Base-by-base conservation (phyloP, 805 yeast genomes). In the Wickerhamiella musiphila region DNA sequence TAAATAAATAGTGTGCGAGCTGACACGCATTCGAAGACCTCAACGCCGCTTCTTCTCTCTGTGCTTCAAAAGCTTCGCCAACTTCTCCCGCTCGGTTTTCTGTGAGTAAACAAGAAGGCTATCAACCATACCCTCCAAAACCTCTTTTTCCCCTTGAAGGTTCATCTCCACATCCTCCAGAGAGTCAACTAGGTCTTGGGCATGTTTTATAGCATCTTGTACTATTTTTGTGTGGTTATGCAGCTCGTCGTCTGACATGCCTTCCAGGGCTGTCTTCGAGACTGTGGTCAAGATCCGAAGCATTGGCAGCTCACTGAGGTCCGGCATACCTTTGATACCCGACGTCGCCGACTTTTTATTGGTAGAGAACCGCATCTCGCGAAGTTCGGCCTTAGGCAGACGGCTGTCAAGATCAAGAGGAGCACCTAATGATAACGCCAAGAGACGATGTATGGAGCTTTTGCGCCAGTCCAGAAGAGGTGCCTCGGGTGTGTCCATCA, bases 81-180 rank as follows among this genome's bases (percentile, higher is more conserved):
- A 17, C 31, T 26, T 28, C 12, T 18, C 28, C 3, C 48, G 48
- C 32, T 44, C 44, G 29, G 38, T 41, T 18, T 44, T 40, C 21
- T 90, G 94, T 5, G 93, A 78, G 49, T 84, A 83, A 6, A 93
- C 95, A 11, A 84, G 78, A 43, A 84, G 57, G 45, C 81, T 83
- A 48, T 82, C 93, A 26, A 90, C 83, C 42, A 90, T 93, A 2
- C 75, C 65, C 44, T 86, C 93, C 48, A 75, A 83, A 11, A 84
- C 69, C 21, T 66, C 67, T 45, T 78, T 77, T 50, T 83, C 92
- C 26, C 61, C 65, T 35, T 58, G 58, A 13, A 73, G 54, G 6
- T 63, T 70, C 22, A 51, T 49, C 29, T 65, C 58, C 36, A 65
- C 58, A 38, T 64, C 52, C 30, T 60, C 60, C 77, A 84, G 73